Conservation (phyloP, 768 basidiomycete species). For the Melanogaster broomeanus region DNA sequence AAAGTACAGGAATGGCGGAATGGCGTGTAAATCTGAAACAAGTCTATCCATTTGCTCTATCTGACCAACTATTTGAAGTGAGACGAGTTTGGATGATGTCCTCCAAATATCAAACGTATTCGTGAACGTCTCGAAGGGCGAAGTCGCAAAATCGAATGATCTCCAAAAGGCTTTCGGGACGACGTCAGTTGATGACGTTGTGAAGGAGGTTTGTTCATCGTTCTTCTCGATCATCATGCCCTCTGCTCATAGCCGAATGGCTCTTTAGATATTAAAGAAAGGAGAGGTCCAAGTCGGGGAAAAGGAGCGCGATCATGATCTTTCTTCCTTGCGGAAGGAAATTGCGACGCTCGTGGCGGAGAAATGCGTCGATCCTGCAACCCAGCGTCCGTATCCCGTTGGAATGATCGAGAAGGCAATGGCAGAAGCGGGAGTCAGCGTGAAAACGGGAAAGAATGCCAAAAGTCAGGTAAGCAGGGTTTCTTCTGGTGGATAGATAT, state of each 20-base stretch:
- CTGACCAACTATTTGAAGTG: constrained; percentile 45
- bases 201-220: constrained; percentile 68
- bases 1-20: constrained; percentile 97
- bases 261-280: constrained; percentile 83
- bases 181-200: constrained; percentile 64
- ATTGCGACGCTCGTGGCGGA: constrained; percentile 94
- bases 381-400: constrained; percentile 87
- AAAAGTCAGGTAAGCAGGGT: constrained; percentile 80
- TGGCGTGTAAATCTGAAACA: constrained; percentile 67
- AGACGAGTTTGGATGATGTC: constrained; percentile 93
- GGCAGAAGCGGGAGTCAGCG: constrained; percentile 91
- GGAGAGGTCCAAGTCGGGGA: constrained; percentile 97
- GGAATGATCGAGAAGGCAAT: constrained; percentile 98
- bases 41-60: neutral
- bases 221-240: neutral
- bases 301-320: constrained; percentile 93
- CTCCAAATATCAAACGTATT: constrained; percentile 97
- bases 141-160: constrained; percentile 86
- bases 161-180: constrained; percentile 92
- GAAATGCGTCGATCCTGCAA: constrained; percentile 93
- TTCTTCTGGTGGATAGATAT: neutral
- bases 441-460: constrained; percentile 84
- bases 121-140: constrained; percentile 94
- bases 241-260: neutral
- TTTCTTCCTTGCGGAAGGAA: constrained; percentile 78